phyloP scores from a whole-genome alignment of 805 yeast genomes.

The Cephaloascus albidus region DNA sequence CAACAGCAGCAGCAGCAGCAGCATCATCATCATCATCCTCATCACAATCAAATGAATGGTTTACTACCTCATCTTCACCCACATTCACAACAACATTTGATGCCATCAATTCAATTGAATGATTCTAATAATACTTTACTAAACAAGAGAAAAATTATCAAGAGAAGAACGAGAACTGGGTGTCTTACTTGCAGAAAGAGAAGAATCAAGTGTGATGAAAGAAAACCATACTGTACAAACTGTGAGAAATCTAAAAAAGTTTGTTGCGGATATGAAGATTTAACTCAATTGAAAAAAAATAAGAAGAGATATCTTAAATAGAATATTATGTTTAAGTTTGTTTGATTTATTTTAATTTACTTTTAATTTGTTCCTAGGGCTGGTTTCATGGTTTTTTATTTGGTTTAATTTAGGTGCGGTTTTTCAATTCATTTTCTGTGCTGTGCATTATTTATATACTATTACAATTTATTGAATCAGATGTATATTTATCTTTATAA shows the following conservation, averaged over 20 bases:
- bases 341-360: too few species aligned
- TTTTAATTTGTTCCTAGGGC: too few species aligned
- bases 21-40: too few species aligned
- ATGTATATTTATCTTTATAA: too few species aligned
- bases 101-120: neutral
- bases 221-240: slow-evolving; percentile 59
- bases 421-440: too few species aligned
- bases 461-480: too few species aligned
- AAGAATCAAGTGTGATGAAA: slow-evolving; percentile 68
- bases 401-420: too few species aligned
- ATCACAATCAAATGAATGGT: neutral
- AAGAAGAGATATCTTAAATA: neutral
- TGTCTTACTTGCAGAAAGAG: slow-evolving; percentile 67
- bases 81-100: slow-evolving; percentile 1
- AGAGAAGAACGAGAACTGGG: slow-evolving; percentile 65
- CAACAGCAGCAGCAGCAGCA: neutral
- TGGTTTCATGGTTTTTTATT: too few species aligned
- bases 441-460: too few species aligned
- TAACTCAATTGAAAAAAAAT: neutral
- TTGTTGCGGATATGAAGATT: slow-evolving; percentile 60
- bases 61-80: neutral
- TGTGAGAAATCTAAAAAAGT: slow-evolving; percentile 57
- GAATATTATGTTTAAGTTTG: too few species aligned
- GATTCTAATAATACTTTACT: slow-evolving; percentile 21
- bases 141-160: slow-evolving; percentile 33